Percentiles rank a stretch among this genome's conserved stretches.
Evolutionary conservation across 805 yeast species (phyloP).

Genomic region (Kluyveromyces nonfermentans): DNA sequence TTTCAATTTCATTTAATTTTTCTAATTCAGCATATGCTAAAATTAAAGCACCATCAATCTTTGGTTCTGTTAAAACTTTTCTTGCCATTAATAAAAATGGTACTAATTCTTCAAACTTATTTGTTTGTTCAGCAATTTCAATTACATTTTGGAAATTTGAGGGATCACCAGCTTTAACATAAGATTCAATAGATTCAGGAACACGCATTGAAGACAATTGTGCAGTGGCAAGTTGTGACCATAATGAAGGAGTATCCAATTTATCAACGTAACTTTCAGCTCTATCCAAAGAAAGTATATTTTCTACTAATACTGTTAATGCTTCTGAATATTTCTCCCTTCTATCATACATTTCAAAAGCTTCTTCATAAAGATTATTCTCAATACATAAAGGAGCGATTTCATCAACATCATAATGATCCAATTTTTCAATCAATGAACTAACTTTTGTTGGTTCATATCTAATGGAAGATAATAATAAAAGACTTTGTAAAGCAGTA

Average conservation of each 20-base stretch:
- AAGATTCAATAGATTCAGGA: slow-evolving; percentile 85
- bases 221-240: slow-evolving; percentile 95
- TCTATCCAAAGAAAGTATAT: slow-evolving; percentile 87
- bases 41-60: slow-evolving; percentile 85
- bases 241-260: slow-evolving; percentile 72
- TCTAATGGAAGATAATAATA: slow-evolving; percentile 89
- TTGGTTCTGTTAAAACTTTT: slow-evolving; percentile 80
- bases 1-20: slow-evolving; percentile 71
- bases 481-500: slow-evolving; percentile 86
- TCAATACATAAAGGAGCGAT: slow-evolving; percentile 89
- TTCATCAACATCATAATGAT: slow-evolving; percentile 85
- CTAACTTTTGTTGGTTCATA: slow-evolving; percentile 84
- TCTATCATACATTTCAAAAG: slow-evolving; percentile 84
- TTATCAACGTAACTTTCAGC: slow-evolving; percentile 91
- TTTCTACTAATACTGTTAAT: slow-evolving; percentile 83
- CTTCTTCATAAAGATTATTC: slow-evolving; percentile 85
- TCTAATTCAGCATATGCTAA: slow-evolving; percentile 76
- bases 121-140: slow-evolving; percentile 92
- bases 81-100: slow-evolving; percentile 88
- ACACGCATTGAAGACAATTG: slow-evolving; percentile 90
- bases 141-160: slow-evolving; percentile 83
- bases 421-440: slow-evolving; percentile 79
- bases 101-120: slow-evolving; percentile 88
- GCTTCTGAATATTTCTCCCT: slow-evolving; percentile 72
- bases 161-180: slow-evolving; percentile 87